Base-by-base conservation (phyloP, 495 filamentous ascomycete genomes). In the Penicillium nucicola region DNA sequence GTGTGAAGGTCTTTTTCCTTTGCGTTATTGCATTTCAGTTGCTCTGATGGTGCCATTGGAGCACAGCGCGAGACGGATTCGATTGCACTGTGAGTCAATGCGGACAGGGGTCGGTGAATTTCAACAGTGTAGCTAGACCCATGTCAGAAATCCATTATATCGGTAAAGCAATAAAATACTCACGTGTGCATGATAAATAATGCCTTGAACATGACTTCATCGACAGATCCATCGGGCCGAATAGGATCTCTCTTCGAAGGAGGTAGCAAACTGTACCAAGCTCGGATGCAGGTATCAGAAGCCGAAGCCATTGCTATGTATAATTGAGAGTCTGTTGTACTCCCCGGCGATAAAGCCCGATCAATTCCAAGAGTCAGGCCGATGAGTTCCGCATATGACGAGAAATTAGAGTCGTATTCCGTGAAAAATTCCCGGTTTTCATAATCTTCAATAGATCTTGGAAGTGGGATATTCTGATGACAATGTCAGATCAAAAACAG, bases 191-290 rank as follows among this genome's bases (percentile, higher is more conserved):
- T 57, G 17, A 61, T 53, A 14, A 61, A 57, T 10, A 53, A 45
- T 1, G 58, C 58, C 12, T 61, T 61, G 39, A 61, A 61, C 22
- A 61, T 55, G 9, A 61, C 47, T 35, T 61, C 58, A 30, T 61
- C 58, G 9, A 61, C 43, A 8, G 53, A 44, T 6, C 58, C 58
- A 30, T 61, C 50, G 2, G 19, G 42, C 2, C 53, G 53, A 12
- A 56, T 45, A 9, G 57, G 31, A 25, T 53, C 25, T n/a, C 41
- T 44, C 39, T 57, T 61, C 6, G 42, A 44, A 0, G 46, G 28
- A 25, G 50, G 45, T 1, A 61, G 50, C 5, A 61, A 34, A 5
- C 50, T 54, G 11, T 33, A 48, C 58, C 58, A 61, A 5, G 50
- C 58, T 13, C 30, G 38, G 3, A 57, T 43, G 10, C 33, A 52